Percentiles rank a stretch among this genome's conserved stretches.
Evolutionary conservation across 1,139 yeast genomes (phyloP).

Genomic region (Hyphopichia pseudoburtonii): DNA sequence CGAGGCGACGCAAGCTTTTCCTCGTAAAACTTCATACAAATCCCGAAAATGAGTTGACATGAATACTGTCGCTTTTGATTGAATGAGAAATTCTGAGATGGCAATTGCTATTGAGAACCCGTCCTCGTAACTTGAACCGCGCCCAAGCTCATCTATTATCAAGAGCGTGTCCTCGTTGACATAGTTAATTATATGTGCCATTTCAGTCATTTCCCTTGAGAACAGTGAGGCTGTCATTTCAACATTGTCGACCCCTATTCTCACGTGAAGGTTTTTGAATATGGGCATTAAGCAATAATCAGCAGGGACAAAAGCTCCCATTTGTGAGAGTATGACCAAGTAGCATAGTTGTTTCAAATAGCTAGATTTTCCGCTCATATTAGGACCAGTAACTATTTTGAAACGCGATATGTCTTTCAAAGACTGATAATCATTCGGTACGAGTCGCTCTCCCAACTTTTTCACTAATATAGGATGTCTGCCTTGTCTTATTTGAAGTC

Average conservation of each 20-base stretch:
- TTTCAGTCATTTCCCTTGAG: conserved; percentile 49
- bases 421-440: conserved; percentile 39
- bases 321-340: conserved; percentile 47
- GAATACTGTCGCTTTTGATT: conserved; percentile 24
- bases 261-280: conserved; percentile 40
- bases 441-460: conserved; percentile 17
- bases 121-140: conserved; percentile 45
- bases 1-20: conserved; percentile 26
- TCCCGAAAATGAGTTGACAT: conserved; percentile 41
- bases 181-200: conserved; percentile 38
- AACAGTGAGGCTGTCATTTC: conserved; percentile 47
- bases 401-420: conserved; percentile 33
- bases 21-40: conserved; percentile 27
- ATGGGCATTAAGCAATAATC: conserved; percentile 39
- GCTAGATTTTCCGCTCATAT: conserved; percentile 57
- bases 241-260: conserved; percentile 44
- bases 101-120: conserved; percentile 42
- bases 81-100: conserved; percentile 29
- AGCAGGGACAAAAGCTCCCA: conserved; percentile 53
- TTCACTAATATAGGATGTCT: conserved; percentile 43
- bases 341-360: conserved; percentile 49
- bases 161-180: conserved; percentile 34
- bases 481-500: conserved; percentile 26
- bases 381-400: conserved; percentile 47
- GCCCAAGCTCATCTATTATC: conserved; percentile 52